phyloP scores from a whole-genome alignment of 2,329 filamentous ascomycete species.

The Aspergillus pseudoviridinutans region DNA sequence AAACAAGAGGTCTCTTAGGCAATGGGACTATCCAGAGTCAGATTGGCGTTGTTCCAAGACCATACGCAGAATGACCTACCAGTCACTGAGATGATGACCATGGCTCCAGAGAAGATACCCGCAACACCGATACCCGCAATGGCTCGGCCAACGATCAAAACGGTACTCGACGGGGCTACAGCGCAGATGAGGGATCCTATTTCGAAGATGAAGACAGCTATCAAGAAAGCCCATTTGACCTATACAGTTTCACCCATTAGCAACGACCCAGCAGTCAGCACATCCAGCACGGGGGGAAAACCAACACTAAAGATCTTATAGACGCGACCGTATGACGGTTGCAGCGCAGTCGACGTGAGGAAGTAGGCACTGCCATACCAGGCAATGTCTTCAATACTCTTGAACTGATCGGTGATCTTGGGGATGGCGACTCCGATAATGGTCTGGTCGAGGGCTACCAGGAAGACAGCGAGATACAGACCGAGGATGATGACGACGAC shows the following conservation, averaged over 20 bases:
- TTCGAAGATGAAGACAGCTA: conserved; percentile 35
- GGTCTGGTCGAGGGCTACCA: conserved; percentile 42
- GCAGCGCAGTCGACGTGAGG: conserved; percentile 11
- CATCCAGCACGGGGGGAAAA: conserved; percentile 5
- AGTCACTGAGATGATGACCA: conserved; percentile 24
- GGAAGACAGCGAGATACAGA: conserved; percentile 22
- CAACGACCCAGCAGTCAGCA: conserved; percentile 31
- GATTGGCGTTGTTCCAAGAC: neutral
- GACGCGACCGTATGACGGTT: conserved; percentile 44
- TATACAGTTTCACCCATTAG: conserved; percentile 35
- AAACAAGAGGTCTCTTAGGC: conserved; percentile 45
- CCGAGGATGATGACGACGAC: conserved; percentile 18
- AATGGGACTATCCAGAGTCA: conserved; percentile 44
- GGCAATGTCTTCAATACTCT: conserved; percentile 51
- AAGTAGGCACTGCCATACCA: conserved; percentile 57
- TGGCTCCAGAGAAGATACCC: conserved; percentile 30
- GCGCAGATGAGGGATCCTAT: conserved; percentile 37
- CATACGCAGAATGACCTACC: neutral
- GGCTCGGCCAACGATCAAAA: conserved; percentile 35
- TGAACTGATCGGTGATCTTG: conserved; percentile 19
- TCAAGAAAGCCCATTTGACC: conserved; percentile 35
- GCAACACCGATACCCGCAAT: conserved; percentile 34
- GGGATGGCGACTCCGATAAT: conserved; percentile 24
- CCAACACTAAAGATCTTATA: conserved; percentile 45
- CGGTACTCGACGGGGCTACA: conserved; percentile 28